Evolutionary conservation across 2,329 filamentous ascomycete genomes (phyloP).

Genomic region (Pseudogymnoascus sp.): DNA sequence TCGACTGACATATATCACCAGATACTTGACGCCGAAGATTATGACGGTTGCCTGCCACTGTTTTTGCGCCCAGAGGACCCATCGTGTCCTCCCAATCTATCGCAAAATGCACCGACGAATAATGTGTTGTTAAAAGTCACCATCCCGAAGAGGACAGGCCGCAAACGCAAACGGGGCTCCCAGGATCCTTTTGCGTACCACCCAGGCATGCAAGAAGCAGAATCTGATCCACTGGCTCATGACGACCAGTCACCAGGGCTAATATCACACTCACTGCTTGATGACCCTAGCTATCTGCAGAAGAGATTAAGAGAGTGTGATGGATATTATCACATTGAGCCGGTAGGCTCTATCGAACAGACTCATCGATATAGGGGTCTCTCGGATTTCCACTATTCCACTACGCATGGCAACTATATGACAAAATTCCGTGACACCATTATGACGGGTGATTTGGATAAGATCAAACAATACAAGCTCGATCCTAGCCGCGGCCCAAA

Average conservation of each 20-base stretch:
- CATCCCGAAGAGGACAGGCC: conserved; percentile 76
- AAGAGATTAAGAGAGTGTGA: conserved; percentile 64
- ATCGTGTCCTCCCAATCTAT: conserved; percentile 68
- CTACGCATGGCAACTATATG: conserved; percentile 60
- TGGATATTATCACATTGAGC: conserved; percentile 57
- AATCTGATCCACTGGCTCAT: not conserved
- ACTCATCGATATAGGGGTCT: conserved; percentile 81
- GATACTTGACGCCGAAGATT: conserved; percentile 37
- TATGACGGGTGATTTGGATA: conserved; percentile 56
- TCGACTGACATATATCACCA: conserved; percentile 18
- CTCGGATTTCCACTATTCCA: conserved; percentile 79
- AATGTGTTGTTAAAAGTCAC: conserved; percentile 83
- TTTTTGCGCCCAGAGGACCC: conserved; percentile 74
- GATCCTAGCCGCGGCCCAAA: conserved; percentile 51
- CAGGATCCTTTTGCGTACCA: conserved; percentile 48
- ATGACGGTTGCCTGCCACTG: conserved; percentile 51
- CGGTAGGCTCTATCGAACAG: conserved; percentile 64
- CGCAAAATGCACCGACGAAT: conserved; percentile 65
- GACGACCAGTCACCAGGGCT: conserved; percentile 22
- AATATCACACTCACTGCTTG: conserved; percentile 38
- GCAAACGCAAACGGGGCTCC: conserved; percentile 76
- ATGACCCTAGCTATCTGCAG: conserved; percentile 48
- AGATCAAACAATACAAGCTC: conserved; percentile 59
- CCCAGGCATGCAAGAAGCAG: not conserved
- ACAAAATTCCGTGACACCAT: conserved; percentile 63